A percentile compares a stretch with the other conserved stretches of the same genome.
Conservation (phyloP, 2,329 filamentous ascomycete genomes). For the Rasamsonia emersonii region DNA sequence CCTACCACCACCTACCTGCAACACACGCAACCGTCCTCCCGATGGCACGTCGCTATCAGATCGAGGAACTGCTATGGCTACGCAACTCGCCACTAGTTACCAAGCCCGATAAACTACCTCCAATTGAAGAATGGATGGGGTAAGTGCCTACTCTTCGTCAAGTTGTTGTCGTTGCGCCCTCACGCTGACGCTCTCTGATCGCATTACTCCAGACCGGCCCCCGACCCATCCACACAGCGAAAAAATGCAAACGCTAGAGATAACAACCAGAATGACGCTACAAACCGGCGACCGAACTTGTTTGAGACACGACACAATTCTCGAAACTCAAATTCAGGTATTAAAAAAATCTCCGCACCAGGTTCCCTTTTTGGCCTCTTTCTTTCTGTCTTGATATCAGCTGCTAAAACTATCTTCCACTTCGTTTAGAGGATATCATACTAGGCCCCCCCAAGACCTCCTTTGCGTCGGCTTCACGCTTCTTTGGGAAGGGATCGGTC, state of each 20-base stretch:
- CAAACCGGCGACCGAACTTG: conserved; percentile 30
- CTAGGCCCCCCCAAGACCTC: conserved; percentile 75
- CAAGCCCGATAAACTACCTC: conserved; percentile 70
- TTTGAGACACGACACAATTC: conserved; percentile 37
- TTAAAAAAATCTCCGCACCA: conserved; percentile 21
- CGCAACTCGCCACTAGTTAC: conserved; percentile 73
- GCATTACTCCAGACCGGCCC: conserved; percentile 27
- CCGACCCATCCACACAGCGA: conserved; percentile 33
- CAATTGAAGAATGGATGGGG: conserved; percentile 95
- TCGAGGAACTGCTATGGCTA: conserved; percentile 66
- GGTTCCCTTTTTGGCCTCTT: conserved; percentile 8
- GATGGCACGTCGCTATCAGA: conserved; percentile 57
- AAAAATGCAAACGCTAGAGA: conserved; percentile 29
- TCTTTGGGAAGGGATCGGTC: conserved; percentile 36
- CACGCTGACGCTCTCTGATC: conserved; percentile 13
- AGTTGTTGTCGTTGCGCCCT: conserved; percentile 3
- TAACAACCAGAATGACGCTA: conserved; percentile 25
- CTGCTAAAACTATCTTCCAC: conserved; percentile 14
- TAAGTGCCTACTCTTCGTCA: conserved; percentile 37
- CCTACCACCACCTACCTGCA: conserved; percentile 9
- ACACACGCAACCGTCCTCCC: conserved; percentile 12
- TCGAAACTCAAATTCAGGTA: conserved; percentile 42
- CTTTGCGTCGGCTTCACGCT: conserved; percentile 67
- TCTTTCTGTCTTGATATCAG: background rate
- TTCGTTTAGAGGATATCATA: conserved; percentile 68